These are phyloP conservation scores for Pueraria montana DNA, from an alignment of 306 rosid species.

Conservation along the genomic window DNA sequence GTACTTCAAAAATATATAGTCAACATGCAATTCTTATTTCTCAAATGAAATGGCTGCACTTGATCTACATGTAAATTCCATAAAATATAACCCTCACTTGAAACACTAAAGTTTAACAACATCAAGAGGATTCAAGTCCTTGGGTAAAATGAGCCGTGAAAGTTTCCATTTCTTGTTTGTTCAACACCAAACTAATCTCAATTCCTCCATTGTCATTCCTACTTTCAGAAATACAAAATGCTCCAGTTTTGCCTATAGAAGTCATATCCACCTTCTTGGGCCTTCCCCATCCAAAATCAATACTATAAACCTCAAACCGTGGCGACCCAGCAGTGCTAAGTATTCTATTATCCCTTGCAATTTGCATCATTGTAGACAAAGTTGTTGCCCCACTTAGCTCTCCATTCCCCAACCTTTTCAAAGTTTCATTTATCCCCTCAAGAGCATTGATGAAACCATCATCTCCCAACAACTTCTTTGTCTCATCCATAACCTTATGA, in stretches of 20 bases:
- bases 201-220: neutral
- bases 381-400: neutral
- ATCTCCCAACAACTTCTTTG: conserved; percentile 9
- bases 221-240: neutral
- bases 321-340: neutral
- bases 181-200: neutral
- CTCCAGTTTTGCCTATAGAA: neutral
- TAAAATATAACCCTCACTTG: neutral
- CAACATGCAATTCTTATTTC: too few relatives aligned
- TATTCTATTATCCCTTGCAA: neutral
- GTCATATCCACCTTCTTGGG: conserved; percentile 11
- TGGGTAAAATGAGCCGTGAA: neutral
- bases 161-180: neutral
- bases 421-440: conserved; percentile 32
- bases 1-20: too few relatives aligned
- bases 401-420: conserved; percentile 26
- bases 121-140: neutral
- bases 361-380: neutral
- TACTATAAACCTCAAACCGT: neutral
- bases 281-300: conserved; percentile 12
- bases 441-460: conserved; percentile 39
- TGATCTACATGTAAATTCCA: neutral
- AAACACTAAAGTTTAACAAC: neutral
- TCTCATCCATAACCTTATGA: neutral
- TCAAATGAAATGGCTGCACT: too few relatives aligned